Evolutionary conservation across 192 early-diverging fungal species (phyloP).

Genomic region (Entomortierella chlamydospora): DNA sequence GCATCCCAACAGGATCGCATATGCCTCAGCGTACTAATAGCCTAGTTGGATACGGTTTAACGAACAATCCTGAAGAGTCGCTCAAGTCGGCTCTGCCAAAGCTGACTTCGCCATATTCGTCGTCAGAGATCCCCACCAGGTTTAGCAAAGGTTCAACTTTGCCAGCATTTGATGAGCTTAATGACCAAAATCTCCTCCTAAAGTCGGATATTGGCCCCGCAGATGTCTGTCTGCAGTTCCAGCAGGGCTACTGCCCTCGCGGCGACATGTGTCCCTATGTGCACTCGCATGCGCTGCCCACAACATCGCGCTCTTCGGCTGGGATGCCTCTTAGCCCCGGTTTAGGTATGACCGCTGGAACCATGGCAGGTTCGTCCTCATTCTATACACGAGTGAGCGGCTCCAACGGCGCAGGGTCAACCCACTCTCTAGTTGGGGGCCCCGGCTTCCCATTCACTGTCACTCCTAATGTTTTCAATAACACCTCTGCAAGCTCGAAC

Average conservation of each 20-base stretch:
- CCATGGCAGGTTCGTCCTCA: constrained; percentile 33
- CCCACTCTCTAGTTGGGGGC: constrained; percentile 26
- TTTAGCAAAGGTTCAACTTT: constrained; percentile 33
- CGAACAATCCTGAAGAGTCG: constrained; percentile 37
- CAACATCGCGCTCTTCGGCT: constrained; percentile 31
- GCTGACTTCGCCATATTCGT: constrained; percentile 59
- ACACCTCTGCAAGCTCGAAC: constrained; percentile 28
- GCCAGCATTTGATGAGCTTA: constrained; percentile 39
- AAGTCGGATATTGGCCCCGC: constrained; percentile 30
- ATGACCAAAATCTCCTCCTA: constrained; percentile 24
- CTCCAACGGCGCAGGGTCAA: constrained; percentile 16
- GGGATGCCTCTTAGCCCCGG: constrained; percentile 30
- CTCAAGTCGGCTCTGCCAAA: constrained; percentile 50
- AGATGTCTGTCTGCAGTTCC: constrained; percentile 55
- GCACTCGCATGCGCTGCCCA: constrained; percentile 48
- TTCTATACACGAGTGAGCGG: constrained; percentile 33
- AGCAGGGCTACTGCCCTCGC: constrained; percentile 57
- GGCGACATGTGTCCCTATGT: constrained; percentile 68
- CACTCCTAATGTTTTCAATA: constrained; percentile 32
- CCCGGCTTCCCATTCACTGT: constrained; percentile 37
- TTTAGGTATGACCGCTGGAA: constrained; percentile 30
- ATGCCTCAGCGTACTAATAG: constrained; percentile 53
- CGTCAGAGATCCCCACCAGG: constrained; percentile 54
- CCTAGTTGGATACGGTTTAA: constrained; percentile 37
- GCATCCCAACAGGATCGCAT: constrained; percentile 25